These are phyloP conservation scores for Santalum album DNA, from an alignment of 164 flowering plant species.

Conservation along the genomic window DNA sequence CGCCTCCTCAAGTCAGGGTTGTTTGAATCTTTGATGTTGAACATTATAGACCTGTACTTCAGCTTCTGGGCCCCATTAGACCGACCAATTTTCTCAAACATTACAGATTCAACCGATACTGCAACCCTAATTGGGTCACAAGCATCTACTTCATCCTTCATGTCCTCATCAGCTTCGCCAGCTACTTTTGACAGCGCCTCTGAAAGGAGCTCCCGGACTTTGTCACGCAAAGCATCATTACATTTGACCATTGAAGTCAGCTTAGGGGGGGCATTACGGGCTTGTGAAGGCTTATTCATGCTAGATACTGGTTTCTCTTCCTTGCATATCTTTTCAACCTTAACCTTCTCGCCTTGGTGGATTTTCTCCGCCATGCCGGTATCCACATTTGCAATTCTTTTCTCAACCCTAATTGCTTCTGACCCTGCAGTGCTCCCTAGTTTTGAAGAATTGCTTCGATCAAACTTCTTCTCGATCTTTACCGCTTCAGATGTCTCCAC, in stretches of 20 bases:
- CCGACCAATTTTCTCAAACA: conserved; percentile 78
- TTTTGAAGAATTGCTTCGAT: conserved; percentile 10
- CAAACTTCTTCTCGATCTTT: conserved; percentile 25
- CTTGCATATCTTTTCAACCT: conserved; percentile 28
- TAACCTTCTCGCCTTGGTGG: conserved; percentile 8
- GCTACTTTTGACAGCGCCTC: conserved; percentile 70
- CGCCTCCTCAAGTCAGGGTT: conserved; percentile 87
- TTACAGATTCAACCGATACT: conserved; percentile 62
- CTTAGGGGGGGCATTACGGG: conserved; percentile 47
- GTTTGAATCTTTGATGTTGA: conserved; percentile 71
- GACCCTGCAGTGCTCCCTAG: conserved; percentile 19
- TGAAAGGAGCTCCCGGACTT: conserved; percentile 55
- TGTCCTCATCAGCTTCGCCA: conserved; percentile 48
- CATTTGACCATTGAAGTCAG: conserved; percentile 54
- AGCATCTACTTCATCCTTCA: conserved; percentile 39
- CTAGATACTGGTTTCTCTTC: conserved; percentile 27
- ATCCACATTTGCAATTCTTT: conserved; percentile 18
- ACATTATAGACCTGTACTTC: conserved; percentile 82
- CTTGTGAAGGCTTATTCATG: conserved; percentile 25
- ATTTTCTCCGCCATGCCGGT: conserved; percentile 21
- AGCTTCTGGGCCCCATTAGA: conserved; percentile 63
- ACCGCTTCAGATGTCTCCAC: conserved; percentile 16
- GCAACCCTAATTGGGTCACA: conserved; percentile 75
- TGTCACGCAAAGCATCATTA: conserved; percentile 70
- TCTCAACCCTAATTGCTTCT: conserved; percentile 21